Base-by-base conservation (phyloP, 2,329 filamentous ascomycete genomes). In the Phialophora macrospora region DNA sequence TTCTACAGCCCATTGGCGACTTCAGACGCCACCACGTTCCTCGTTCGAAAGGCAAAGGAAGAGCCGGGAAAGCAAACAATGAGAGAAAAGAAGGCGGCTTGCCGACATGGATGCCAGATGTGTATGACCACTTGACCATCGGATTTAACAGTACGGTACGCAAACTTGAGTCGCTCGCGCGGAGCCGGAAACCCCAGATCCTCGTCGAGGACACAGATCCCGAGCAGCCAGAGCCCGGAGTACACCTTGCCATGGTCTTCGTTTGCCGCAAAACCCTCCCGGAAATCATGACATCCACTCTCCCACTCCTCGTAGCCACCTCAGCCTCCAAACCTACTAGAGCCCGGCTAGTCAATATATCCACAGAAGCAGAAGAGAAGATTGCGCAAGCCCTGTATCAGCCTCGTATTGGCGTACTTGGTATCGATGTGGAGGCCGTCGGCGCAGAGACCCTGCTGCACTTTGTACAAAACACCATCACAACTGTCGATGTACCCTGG, bases 81-180 rank as follows among this genome's bases (percentile, higher is more conserved):
- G 59, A 46, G 28, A 51, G 11, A 60, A 49, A 52, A 55, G 26
- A 72, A 73, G 6, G 71, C 74, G 57, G 17, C 17, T 24, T 59
- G 26, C 60, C 60, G 54, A 63, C 60, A 26, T 63, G 38, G 59
- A 68, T 68, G 52, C 72, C 75, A 6, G 70, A 70, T 26, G 71
- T 81, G 11, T 62, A 66, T 14, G 70, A 72, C 14, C 72, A 79
- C 64, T 57, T 83, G 44, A 78, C 80, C 26, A 66, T 82, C 24
- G 80, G 81, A 51, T 74, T 82, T 58, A 82, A 82, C 71, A 78
- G 73, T 68, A 77, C 80, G 24, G 80, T 77, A 9, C 78, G 78
- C 11, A 76, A 79, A 63, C 74, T 83, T 6, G 77, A 81, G 63
- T 62, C 70, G 14, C 71, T 78, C 4, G 78, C 79, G 4, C 55